Base-by-base conservation (phyloP, 2,329 filamentous ascomycete genomes). In the Fusarium lyarnte region DNA sequence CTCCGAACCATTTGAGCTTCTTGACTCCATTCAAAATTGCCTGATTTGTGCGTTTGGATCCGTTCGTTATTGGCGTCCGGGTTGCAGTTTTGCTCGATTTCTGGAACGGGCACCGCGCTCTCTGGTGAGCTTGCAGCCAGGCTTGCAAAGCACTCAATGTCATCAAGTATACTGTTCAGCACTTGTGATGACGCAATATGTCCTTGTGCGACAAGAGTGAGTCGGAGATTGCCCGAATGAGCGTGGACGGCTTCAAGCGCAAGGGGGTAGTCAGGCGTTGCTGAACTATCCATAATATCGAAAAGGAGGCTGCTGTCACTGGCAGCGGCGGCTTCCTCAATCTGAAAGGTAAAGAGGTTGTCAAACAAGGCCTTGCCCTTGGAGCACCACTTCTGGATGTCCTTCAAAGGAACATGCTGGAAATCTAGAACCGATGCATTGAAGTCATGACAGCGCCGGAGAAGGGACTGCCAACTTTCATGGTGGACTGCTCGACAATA, bases 291-390 rank as follows among this genome's bases (percentile, higher is more conserved):
- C 5, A 86, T 66, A 14, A 87, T 76, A 0, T 81, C 82, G 91
- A 93, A 95, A 2, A 90, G 73, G 3, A 74, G 61, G 5, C 25
- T 49, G 31, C 81, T 74, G 7, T 79, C 70, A n/a, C 76, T 77
- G 0, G 76, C 62, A 1, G 75, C 64, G 1, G 76, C 63, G 2
- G 77, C 69, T 1, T 80, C 74, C 13, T 88, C 83, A 39, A 87
- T 85, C 76, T 97, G 93, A 78, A 95, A 97, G 0, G 94, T 92
- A 74, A 98, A 97, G 3, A 98, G 83, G 1, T 87, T 91, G 66
- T 97, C 92, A 77, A 98, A 97, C 5, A 95, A 81, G 1, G 88
- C 85, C 45, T 88, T 83, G 7, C 87, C 87, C 8, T 84, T 83
- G 1, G 87, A 86, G 72, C 90, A 91, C 91, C 93, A 97, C 79